Evolutionary conservation across 257 asterid genomes (phyloP).

Genomic region (Mentha longifolia): DNA sequence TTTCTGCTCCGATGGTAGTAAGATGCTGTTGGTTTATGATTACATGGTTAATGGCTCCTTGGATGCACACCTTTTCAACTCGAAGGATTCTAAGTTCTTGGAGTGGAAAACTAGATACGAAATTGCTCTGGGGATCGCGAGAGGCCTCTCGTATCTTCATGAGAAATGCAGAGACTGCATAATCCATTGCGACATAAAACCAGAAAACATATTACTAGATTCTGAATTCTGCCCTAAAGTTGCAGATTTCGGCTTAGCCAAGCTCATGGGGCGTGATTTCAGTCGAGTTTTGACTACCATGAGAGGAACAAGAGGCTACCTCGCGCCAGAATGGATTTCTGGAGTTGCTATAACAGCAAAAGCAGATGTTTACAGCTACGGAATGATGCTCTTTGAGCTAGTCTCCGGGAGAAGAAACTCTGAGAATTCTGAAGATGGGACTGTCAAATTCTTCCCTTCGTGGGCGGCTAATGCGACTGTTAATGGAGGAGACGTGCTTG

Average conservation of each 20-base stretch:
- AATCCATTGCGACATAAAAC: conserved; percentile 59
- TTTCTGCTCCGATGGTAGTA: conserved; percentile 49
- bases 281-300: conserved; percentile 54
- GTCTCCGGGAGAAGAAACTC: conserved; percentile 53
- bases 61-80: conserved; percentile 44
- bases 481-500: conserved; percentile 44
- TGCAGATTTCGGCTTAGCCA: conserved; percentile 55
- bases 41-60: conserved; percentile 54
- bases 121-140: conserved; percentile 48
- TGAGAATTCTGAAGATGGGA: conserved; percentile 39
- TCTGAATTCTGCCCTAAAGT: conserved; percentile 44
- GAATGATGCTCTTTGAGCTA: conserved; percentile 58
- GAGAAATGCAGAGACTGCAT: conserved; percentile 61
- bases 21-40: conserved; percentile 48
- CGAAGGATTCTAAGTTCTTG: conserved; percentile 35
- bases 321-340: conserved; percentile 55
- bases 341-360: conserved; percentile 55
- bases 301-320: conserved; percentile 55
- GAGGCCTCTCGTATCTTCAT: conserved; percentile 55
- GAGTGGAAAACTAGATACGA: conserved; percentile 50
- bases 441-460: conserved; percentile 42
- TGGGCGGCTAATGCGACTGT: conserved; percentile 31
- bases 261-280: conserved; percentile 56
- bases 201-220: conserved; percentile 50
- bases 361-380: conserved; percentile 56